Conservation (phyloP, 169 alveolate genomes). For the Plasmodium malariae region DNA sequence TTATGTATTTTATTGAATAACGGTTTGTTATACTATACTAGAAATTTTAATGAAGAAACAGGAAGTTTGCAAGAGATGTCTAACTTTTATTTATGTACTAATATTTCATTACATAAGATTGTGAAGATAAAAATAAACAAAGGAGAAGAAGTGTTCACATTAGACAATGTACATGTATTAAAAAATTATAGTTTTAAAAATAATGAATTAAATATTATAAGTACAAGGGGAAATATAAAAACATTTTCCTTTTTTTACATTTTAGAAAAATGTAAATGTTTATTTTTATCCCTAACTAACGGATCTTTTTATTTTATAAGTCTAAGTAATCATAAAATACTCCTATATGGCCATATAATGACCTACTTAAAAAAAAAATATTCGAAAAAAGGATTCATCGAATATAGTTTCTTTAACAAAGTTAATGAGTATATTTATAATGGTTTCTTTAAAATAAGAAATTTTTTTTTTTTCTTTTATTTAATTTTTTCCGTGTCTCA, state of each 20-base stretch:
- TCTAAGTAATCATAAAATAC: slow-evolving; percentile 9
- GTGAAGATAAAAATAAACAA: slow-evolving; percentile 19
- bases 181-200: slow-evolving; percentile 12
- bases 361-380: neutral
- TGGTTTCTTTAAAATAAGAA: slow-evolving; percentile 29
- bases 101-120: slow-evolving; percentile 14
- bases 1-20: slow-evolving; percentile 21
- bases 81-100: slow-evolving; percentile 29
- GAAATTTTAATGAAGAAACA: slow-evolving; percentile 9
- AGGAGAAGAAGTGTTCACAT: neutral
- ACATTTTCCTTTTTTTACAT: slow-evolving; percentile 10
- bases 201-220: slow-evolving; percentile 12
- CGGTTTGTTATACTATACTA: slow-evolving; percentile 44
- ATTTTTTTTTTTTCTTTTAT: slow-evolving; percentile 17
- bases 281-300: slow-evolving; percentile 29
- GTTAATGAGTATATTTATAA: slow-evolving; percentile 33
- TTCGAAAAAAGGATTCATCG: neutral
- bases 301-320: slow-evolving; percentile 52
- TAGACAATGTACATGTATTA: slow-evolving; percentile 30
- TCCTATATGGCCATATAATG: slow-evolving; percentile 2
- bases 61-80: neutral
- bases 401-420: slow-evolving; percentile 24
- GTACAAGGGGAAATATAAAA: slow-evolving; percentile 5
- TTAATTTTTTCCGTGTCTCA: slow-evolving; percentile 44
- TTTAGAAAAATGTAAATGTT: slow-evolving; percentile 11